These are phyloP conservation scores for Glycyrrhiza uralensis DNA, from an alignment of 306 rosid genomes.

Conservation along the genomic window DNA sequence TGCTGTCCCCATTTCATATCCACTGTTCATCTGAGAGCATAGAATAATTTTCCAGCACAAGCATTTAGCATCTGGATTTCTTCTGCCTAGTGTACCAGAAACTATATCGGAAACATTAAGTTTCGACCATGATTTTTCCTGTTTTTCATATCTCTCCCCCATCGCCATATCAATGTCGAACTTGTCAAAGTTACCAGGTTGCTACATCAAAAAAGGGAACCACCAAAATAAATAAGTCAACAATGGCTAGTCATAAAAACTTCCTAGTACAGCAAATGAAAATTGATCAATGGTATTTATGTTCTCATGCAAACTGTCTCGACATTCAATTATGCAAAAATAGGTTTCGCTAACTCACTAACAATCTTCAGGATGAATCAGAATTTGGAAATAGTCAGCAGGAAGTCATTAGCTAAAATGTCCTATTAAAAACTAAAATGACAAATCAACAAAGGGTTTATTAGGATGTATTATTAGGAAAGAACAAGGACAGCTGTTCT, in stretches of 20 bases:
- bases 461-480: not conserved
- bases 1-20: conserved; percentile 37
- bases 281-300: not conserved
- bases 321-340: not conserved
- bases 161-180: conserved; percentile 65
- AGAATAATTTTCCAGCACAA: conserved; percentile 82
- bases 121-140: conserved; percentile 62
- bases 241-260: conserved; percentile 12
- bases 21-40: conserved; percentile 49
- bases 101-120: conserved; percentile 74
- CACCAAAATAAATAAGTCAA: not conserved
- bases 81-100: conserved; percentile 51
- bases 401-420: not conserved
- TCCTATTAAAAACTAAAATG: not conserved
- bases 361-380: not conserved
- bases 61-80: conserved; percentile 61
- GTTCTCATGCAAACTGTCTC: not conserved
- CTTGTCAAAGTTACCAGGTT: conserved; percentile 38
- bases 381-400: not conserved
- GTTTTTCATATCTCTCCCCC: conserved; percentile 65
- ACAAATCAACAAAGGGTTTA: not conserved
- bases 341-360: not conserved
- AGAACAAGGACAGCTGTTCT: not conserved
- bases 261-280: not conserved
- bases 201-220: conserved; percentile 41